Conservation (phyloP, 306 rosid genomes). For the Trifolium dubium region DNA sequence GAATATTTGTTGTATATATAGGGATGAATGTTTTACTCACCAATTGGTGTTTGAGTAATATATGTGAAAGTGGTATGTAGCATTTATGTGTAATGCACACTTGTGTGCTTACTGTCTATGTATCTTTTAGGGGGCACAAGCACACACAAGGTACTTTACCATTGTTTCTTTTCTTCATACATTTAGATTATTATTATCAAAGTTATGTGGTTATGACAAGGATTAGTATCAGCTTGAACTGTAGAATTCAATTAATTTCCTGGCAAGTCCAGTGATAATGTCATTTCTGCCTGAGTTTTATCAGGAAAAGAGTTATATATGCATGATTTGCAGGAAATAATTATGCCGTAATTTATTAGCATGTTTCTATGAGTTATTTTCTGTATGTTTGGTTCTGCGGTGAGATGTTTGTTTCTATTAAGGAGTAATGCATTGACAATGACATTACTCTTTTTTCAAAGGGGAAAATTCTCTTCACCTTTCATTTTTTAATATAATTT, state of each 20-base stretch:
- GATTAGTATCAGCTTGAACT: constrained; percentile 27
- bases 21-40: constrained; percentile 59
- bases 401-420: too few species aligned
- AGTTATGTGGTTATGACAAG: constrained; percentile 24
- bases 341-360: not conserved
- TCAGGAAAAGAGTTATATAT: constrained; percentile 4
- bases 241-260: constrained; percentile 38
- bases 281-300: constrained; percentile 15
- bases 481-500: too few species aligned
- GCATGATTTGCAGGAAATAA: not conserved
- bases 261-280: constrained; percentile 21
- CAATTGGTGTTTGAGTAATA: constrained; percentile 60
- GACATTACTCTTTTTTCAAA: too few species aligned
- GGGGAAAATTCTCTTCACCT: too few species aligned
- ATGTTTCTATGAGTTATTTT: not conserved
- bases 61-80: constrained; percentile 56
- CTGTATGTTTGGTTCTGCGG: too few species aligned
- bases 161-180: constrained; percentile 42
- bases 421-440: too few species aligned
- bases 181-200: constrained; percentile 33
- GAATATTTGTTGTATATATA: constrained; percentile 65
- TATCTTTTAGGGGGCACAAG: constrained; percentile 42
- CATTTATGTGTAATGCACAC: constrained; percentile 34
- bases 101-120: constrained; percentile 35
- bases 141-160: constrained; percentile 35